Conservation (phyloP, 2,329 filamentous ascomycete species). For the Aspergillus ochraceoroseus region DNA sequence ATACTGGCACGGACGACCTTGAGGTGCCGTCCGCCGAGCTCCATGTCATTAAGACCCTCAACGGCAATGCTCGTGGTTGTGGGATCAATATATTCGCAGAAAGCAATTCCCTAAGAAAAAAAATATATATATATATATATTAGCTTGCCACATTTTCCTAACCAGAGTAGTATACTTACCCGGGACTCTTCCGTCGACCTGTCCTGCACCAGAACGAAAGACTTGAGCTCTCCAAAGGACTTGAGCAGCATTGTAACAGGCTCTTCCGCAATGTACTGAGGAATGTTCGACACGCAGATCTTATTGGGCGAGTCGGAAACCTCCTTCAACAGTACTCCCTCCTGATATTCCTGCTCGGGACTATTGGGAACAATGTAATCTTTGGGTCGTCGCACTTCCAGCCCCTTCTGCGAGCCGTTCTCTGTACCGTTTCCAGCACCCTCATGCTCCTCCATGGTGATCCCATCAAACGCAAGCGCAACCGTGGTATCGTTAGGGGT, state of each 20-base stretch:
- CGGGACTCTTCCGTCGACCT: slow-evolving; percentile 77
- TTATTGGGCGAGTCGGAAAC: slow-evolving; percentile 94
- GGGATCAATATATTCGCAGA: slow-evolving; percentile 87
- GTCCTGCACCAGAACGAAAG: slow-evolving; percentile 87
- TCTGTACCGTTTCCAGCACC: slow-evolving; percentile 39
- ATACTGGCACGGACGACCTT: slow-evolving; percentile 87
- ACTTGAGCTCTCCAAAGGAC: slow-evolving; percentile 87
- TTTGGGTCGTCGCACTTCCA: slow-evolving; percentile 81
- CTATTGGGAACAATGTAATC: slow-evolving; percentile 90
- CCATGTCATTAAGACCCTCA: slow-evolving; percentile 87
- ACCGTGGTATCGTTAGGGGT: slow-evolving; percentile 82
- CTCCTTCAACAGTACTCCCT: slow-evolving; percentile 69
- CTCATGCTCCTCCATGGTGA: slow-evolving; percentile 74
- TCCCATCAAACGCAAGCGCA: slow-evolving; percentile 82
- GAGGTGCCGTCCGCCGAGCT: slow-evolving; percentile 78
- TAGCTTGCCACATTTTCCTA: no score
- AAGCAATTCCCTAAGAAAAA: slow-evolving; percentile 97
- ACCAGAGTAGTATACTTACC: slow-evolving; percentile 53
- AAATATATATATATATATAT: slow-evolving; percentile 1
- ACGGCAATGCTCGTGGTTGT: slow-evolving; percentile 73
- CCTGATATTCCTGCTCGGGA: slow-evolving; percentile 68
- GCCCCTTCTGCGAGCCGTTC: slow-evolving; percentile 51
- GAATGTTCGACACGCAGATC: slow-evolving; percentile 86
- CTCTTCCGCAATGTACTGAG: slow-evolving; percentile 79
- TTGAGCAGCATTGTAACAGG: slow-evolving; percentile 86